Conservation (phyloP, 2,329 filamentous ascomycete species). For the Chrysoporthe cubensis region DNA sequence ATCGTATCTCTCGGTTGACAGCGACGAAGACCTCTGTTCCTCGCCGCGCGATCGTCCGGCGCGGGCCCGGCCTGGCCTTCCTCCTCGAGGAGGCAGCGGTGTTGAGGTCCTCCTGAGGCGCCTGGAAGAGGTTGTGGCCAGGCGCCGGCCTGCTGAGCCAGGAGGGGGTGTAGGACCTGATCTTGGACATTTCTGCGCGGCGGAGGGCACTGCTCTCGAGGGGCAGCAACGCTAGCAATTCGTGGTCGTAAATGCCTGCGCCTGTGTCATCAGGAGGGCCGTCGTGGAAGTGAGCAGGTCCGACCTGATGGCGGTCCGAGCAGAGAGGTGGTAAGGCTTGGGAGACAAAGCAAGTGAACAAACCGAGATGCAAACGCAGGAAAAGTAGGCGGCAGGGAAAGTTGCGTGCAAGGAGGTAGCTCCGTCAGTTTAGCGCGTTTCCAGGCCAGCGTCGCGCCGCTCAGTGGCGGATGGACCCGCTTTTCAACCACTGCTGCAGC, state of each 20-base stretch:
- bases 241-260: neutral
- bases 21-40: slow-evolving; percentile 90
- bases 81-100: slow-evolving; percentile 44
- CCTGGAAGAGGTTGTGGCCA: slow-evolving; percentile 77
- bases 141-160: slow-evolving; percentile 83
- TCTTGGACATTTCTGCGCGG: slow-evolving; percentile 72
- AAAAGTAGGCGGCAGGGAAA: slow-evolving; percentile 20
- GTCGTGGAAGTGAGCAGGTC: neutral
- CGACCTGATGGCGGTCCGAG: neutral
- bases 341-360: slow-evolving; percentile 7
- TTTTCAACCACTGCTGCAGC: slow-evolving; percentile 8
- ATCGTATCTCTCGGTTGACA: slow-evolving; percentile 86
- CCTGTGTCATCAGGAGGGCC: slow-evolving; percentile 11
- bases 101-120: slow-evolving; percentile 43
- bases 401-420: slow-evolving; percentile 11
- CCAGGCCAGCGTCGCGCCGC: slow-evolving; percentile 14
- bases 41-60: slow-evolving; percentile 74
- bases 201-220: slow-evolving; percentile 13
- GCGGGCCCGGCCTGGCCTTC: slow-evolving; percentile 52
- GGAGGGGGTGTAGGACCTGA: slow-evolving; percentile 81
- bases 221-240: slow-evolving; percentile 20
- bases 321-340: neutral
- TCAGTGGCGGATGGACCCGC: slow-evolving; percentile 14
- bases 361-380: slow-evolving; percentile 11
- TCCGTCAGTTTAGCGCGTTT: slow-evolving; percentile 29